These are phyloP conservation scores for Ustilago xerochloae DNA, from an alignment of 1,284 basidiomycete genomes.

Conservation along the genomic window DNA sequence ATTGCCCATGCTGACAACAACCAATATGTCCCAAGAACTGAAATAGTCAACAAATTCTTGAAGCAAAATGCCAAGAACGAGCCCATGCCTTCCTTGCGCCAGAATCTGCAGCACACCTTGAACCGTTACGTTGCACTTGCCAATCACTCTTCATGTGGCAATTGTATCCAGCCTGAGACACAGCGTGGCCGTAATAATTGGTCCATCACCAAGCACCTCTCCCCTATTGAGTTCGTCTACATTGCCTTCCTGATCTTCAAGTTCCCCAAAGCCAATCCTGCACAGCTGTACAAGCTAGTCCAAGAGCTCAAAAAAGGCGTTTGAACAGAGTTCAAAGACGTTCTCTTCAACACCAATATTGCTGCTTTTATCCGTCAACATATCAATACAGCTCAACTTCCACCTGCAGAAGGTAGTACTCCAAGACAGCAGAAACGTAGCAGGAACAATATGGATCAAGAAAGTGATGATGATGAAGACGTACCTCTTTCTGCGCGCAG, in stretches of 20 bases:
- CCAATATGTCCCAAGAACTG: constrained; percentile 24
- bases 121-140: constrained; percentile 41
- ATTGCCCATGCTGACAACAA: constrained; percentile 11
- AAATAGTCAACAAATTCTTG: constrained; percentile 33
- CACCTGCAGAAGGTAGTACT: constrained; percentile 8
- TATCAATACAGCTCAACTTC: constrained; percentile 16
- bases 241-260: constrained; percentile 40
- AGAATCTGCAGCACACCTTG: constrained; percentile 27
- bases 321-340: constrained; percentile 48
- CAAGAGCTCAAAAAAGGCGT: constrained; percentile 39
- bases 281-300: constrained; percentile 37
- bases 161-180: constrained; percentile 38
- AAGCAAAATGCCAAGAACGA: constrained; percentile 16
- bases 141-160: constrained; percentile 35
- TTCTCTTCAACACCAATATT: constrained; percentile 37
- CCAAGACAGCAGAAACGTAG: constrained; percentile 11
- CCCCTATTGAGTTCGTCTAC: constrained; percentile 52
- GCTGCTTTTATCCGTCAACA: constrained; percentile 27
- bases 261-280: constrained; percentile 24
- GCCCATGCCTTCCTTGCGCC: constrained; percentile 6
- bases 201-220: constrained; percentile 26
- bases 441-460: not conserved
- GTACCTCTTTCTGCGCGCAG: constrained; percentile 10
- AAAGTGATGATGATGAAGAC: constrained; percentile 23
- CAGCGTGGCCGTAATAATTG: constrained; percentile 15